Conservation (phyloP, 176 grass and related monocot genomes). For the Themeda triandra region DNA sequence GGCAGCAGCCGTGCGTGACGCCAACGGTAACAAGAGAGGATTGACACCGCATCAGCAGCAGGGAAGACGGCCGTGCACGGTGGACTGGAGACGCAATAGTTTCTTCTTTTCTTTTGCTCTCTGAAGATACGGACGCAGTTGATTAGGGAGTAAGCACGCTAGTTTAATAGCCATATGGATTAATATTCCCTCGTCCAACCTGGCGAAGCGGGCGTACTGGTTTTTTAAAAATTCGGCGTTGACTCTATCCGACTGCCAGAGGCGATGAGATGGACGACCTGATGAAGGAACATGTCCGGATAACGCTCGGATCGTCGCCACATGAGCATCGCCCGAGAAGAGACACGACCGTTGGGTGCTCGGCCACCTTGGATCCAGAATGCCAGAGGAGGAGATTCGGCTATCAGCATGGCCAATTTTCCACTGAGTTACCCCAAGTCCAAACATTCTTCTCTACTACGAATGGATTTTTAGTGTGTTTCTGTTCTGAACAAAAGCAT, state of each 20-base stretch:
- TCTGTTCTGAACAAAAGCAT: neutral
- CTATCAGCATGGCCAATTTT: neutral
- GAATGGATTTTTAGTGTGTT: no score
- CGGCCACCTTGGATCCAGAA: constrained; percentile 12
- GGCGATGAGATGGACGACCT: neutral
- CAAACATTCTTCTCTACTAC: no score
- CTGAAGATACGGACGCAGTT: constrained; percentile 8
- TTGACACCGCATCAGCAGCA: constrained; percentile 2
- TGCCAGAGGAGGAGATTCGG: neutral
- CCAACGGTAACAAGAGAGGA: constrained; percentile 21
- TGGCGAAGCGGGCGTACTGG: neutral
- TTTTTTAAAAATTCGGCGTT: neutral
- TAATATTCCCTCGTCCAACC: constrained; percentile 32
- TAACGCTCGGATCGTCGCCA: constrained; percentile 33
- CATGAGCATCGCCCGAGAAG: constrained; percentile 15
- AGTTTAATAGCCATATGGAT: constrained; percentile 29
- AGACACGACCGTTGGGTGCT: constrained; percentile 26
- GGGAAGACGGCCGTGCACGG: neutral
- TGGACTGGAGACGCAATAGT: neutral
- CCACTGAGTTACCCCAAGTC: no score
- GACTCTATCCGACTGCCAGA: constrained; percentile 4
- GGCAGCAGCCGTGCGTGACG: constrained; percentile 19
- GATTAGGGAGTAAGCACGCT: constrained; percentile 2
- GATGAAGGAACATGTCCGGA: constrained; percentile 39
- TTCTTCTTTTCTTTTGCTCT: neutral